Base-by-base conservation (phyloP, 192 early-diverging fungal species). In the Rhizophagus clarus region DNA sequence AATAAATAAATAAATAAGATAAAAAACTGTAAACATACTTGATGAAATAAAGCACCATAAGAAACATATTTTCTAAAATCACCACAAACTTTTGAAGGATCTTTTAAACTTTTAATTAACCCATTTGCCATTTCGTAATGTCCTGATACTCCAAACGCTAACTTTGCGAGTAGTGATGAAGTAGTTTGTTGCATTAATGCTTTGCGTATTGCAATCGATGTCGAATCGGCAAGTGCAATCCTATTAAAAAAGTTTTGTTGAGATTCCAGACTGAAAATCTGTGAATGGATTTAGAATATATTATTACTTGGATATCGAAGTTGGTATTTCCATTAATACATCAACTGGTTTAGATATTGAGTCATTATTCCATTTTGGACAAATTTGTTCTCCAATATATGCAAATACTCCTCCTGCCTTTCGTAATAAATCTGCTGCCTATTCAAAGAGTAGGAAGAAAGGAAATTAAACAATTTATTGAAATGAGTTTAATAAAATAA, bases 121-220 rank as follows among this genome's bases (percentile, higher is more conserved):
- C 90, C 90, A 74, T 88, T 85, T 0, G 90, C 90, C 31, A 85
- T 85, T 64, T 91, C 90, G 74, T 91, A 91, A 37, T 89, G 84
- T 34, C 83, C 86, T 32, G 88, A 86, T 31, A 91, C 86, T 8
- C 88, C 88, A 29, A 91, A 86, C 4, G 88, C 86, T 10, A 91
- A 63, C 31, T 91, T 91, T 8, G 88, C 90, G 22, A 85, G 56
- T 3, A 91, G 80, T 1, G 88, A 88, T 37, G 88, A 86, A 0
- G 90, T 88, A 10, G 85, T 81, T 47, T 85, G 86, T 61, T 84
- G 67, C 78, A 85, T 83, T 1, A 85, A 26, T 26, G 87, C 87
- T 76, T 91, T 91, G n/a, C 86, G 82, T 32, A 91, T 88, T 3
- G 88, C 88, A 47, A 87, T 84, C 0, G 87, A 81, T 61, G 88